Evolutionary conservation across 1,139 yeast genomes (phyloP).

Genomic region (Lodderomyces beijingensis): DNA sequence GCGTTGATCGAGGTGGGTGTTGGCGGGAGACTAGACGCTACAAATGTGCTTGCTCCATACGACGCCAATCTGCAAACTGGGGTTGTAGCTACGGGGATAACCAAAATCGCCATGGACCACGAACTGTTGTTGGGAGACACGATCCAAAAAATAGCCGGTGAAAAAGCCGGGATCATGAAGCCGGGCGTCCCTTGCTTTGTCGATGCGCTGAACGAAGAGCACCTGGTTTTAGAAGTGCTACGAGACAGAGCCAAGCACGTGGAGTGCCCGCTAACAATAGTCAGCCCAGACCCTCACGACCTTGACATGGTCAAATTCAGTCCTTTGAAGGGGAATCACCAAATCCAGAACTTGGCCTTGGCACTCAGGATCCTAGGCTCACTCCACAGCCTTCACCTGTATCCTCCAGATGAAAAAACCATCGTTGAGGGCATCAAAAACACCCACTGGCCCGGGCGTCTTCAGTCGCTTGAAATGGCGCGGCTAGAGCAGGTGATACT

Average conservation of each 20-base stretch:
- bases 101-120: slow-evolving; percentile 85
- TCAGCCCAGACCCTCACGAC: slow-evolving; percentile 13
- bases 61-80: not conserved
- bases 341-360: slow-evolving; percentile 61
- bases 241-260: slow-evolving; percentile 15
- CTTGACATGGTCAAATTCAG: slow-evolving; percentile 25
- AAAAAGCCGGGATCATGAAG: slow-evolving; percentile 85
- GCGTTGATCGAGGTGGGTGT: slow-evolving; percentile 88
- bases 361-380: slow-evolving; percentile 51
- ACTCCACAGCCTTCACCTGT: slow-evolving; percentile 1
- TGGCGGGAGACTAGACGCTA: slow-evolving; percentile 86
- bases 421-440: slow-evolving; percentile 48
- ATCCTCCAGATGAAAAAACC: slow-evolving; percentile 23
- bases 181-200: slow-evolving; percentile 57
- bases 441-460: slow-evolving; percentile 61
- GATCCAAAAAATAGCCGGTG: slow-evolving; percentile 57
- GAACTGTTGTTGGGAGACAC: slow-evolving; percentile 68
- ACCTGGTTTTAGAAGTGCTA: slow-evolving; percentile 44
- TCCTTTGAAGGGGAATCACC: slow-evolving; percentile 71
- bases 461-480: slow-evolving; percentile 41
- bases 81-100: slow-evolving; percentile 65
- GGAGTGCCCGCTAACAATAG: slow-evolving; percentile 17
- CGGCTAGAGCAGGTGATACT: slow-evolving; percentile 37
- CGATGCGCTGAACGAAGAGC: slow-evolving; percentile 60
- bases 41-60: slow-evolving; percentile 54